Evolutionary conservation across 164 flowering plant species (phyloP).

Genomic region (Aristolochia fimbriata): DNA sequence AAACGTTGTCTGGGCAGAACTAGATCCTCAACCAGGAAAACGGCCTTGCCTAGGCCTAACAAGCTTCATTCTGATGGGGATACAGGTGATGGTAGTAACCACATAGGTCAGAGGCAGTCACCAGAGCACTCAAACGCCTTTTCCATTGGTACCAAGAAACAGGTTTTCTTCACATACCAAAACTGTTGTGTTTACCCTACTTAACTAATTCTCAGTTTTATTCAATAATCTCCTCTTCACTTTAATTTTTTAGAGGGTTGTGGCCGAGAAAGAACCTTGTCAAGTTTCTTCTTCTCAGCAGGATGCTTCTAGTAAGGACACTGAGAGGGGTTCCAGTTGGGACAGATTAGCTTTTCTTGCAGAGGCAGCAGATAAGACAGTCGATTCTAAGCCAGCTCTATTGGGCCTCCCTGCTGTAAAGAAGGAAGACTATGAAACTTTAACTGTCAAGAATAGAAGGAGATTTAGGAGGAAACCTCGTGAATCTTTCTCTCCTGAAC

Average conservation of each 20-base stretch:
- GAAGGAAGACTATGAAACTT: conserved; percentile 1
- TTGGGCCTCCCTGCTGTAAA: conserved; percentile 3
- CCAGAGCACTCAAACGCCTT: conserved; percentile 4
- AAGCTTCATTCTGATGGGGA: conserved; percentile 5
- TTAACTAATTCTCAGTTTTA: not conserved
- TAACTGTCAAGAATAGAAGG: not conserved
- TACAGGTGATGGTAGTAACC: not conserved
- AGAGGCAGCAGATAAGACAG: conserved; percentile 9
- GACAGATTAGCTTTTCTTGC: conserved; percentile 7
- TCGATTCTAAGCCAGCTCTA: not conserved
- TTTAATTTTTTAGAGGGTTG: conserved; percentile 4
- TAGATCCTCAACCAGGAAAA: not conserved
- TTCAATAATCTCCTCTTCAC: conserved; percentile 1
- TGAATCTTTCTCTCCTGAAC: conserved; percentile 1
- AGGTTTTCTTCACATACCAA: conserved; percentile 5
- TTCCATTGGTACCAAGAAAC: conserved; percentile 8
- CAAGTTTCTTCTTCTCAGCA: not conserved
- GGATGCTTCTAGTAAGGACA: conserved; percentile 2
- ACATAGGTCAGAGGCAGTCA: not conserved
- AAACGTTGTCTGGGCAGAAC: not conserved
- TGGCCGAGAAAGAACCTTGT: not conserved
- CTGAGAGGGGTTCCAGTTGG: conserved; percentile 1
- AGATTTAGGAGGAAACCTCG: conserved; percentile 6
- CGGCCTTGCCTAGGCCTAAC: conserved; percentile 1
- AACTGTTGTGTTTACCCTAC: not conserved